These are phyloP conservation scores for Fagopyrum homotropicum DNA, from an alignment of 148 eudicot species.

Conservation along the genomic window DNA sequence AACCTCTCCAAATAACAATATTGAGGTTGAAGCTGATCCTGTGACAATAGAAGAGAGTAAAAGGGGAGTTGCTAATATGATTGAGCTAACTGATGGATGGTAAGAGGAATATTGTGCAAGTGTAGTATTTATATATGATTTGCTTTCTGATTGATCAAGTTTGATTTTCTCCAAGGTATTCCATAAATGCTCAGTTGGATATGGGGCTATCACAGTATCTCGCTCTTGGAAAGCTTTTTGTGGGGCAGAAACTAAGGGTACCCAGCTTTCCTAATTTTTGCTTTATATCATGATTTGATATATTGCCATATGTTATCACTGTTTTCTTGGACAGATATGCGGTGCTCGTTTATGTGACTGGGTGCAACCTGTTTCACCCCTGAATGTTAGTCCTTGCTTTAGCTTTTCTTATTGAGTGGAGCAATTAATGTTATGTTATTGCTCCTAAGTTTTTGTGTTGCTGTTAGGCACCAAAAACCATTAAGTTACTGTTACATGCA, in stretches of 20 bases:
- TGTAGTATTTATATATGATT: slow-evolving; percentile 3
- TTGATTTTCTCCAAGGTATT: slow-evolving; percentile 43
- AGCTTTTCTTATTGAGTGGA: slow-evolving; percentile 6
- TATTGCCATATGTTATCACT: not conserved
- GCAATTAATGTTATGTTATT: not conserved
- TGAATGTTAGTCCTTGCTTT: slow-evolving; percentile 45
- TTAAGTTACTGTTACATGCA: slow-evolving; percentile 52
- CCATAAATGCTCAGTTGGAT: slow-evolving; percentile 69
- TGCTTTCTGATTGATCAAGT: slow-evolving; percentile 6
- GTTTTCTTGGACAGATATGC: slow-evolving; percentile 61
- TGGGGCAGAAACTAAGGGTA: slow-evolving; percentile 94
- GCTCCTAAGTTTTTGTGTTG: slow-evolving; percentile 11
- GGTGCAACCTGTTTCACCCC: slow-evolving; percentile 82
- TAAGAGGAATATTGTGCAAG: slow-evolving; percentile 21
- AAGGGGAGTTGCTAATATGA: slow-evolving; percentile 22
- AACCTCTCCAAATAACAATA: slow-evolving; percentile 23
- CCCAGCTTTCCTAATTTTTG: not conserved
- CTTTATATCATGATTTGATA: slow-evolving; percentile 4
- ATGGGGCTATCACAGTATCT: slow-evolving; percentile 48
- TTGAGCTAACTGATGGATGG: slow-evolving; percentile 97
- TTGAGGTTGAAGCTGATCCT: slow-evolving; percentile 21
- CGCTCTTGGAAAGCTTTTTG: slow-evolving; percentile 63
- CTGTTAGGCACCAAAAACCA: slow-evolving; percentile 50
- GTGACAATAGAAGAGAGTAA: slow-evolving; percentile 23
- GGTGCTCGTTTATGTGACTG: slow-evolving; percentile 84